Conservation (phyloP, 1,139 yeast genomes). For the Lizanozyma gosingica region DNA sequence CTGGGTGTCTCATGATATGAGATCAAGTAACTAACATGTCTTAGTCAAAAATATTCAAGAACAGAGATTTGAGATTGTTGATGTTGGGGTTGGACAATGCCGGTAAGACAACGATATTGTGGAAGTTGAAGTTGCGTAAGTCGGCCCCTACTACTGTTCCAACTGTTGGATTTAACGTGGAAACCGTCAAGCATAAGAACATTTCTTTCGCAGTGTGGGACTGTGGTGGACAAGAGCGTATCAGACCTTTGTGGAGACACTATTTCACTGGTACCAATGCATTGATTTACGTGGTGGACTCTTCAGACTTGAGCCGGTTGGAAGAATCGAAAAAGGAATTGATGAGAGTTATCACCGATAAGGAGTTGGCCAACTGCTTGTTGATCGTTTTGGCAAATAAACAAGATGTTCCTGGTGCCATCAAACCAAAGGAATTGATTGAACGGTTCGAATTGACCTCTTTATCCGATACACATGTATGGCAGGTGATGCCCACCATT, state of each 20-base stretch:
- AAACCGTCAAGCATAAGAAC: constrained; percentile 81
- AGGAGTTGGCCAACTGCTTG: constrained; percentile 73
- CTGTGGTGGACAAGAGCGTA: constrained; percentile 91
- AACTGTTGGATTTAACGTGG: constrained; percentile 92
- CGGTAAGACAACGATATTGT: constrained; percentile 76
- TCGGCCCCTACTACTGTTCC: constrained; percentile 72
- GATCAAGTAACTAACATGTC: background rate
- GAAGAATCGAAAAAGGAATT: constrained; percentile 75
- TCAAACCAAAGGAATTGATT: constrained; percentile 58
- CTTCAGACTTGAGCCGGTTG: constrained; percentile 62
- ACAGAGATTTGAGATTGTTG: constrained; percentile 55
- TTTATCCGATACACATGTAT: constrained; percentile 49
- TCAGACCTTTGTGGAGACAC: constrained; percentile 90
- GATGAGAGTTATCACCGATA: constrained; percentile 65
- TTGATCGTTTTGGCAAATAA: constrained; percentile 84
- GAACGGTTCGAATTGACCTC: constrained; percentile 47
- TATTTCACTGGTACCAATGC: constrained; percentile 93
- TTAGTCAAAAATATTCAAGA: constrained; percentile 32
- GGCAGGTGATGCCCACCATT: constrained; percentile 72
- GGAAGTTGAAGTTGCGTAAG: constrained; percentile 66
- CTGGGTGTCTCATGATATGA: background rate
- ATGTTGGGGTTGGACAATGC: constrained; percentile 93
- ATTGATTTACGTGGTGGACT: constrained; percentile 85
- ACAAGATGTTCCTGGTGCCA: constrained; percentile 64
- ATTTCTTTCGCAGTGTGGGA: constrained; percentile 94